Base-by-base conservation (phyloP, 2,329 filamentous ascomycete genomes). In the Raffaelea ambrosiae region DNA sequence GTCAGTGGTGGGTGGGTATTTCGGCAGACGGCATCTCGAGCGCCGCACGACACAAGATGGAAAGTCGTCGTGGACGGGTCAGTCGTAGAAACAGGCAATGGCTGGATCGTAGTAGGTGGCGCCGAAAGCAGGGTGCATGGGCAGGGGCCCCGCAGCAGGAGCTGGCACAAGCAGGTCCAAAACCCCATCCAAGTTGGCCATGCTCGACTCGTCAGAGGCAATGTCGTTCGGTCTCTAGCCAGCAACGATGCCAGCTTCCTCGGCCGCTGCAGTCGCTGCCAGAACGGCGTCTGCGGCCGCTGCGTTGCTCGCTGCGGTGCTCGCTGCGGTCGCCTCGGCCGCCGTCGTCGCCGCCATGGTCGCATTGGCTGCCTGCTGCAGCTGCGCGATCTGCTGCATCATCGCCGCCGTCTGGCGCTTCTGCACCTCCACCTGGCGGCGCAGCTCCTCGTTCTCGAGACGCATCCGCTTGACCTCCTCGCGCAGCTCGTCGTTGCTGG, bases 401-500 rank as follows among this genome's bases (percentile, higher is more conserved):
- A 76, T 72, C 26, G 66, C 62, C 13, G 67, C 57, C 4, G 66
- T 69, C 53, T 73, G 68, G 40, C 67, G 67, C 18, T 64, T 69
- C 51, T 77, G 74, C 39, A 69, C 63, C 36, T 75, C 66, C 51
- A 77, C 64, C 49, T 77, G 69, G 16, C 63, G 59, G 52, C 69
- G 70, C 42, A 83, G 67, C 55, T 81, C 77, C 53, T 79, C 70
- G 50, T 84, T 82, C 61, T 87, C 83, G 41, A 69, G 68, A n/a
- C 76, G 73, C 33, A 88, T 66, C 31, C 81, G 73, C 65, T 85
- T 86, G 51, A 85, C 65, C 59, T 87, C 81, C 42, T 79, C 74
- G 19, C 77, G 78, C 29, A 86, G 61, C 36, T 77, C 75, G 18
- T 64, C 65, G 3, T 64, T 61, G n/a, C 65, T 65, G 40, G 70